Conservation (phyloP, 108 stramenopile genomes). For the Nitzschia palea region DNA sequence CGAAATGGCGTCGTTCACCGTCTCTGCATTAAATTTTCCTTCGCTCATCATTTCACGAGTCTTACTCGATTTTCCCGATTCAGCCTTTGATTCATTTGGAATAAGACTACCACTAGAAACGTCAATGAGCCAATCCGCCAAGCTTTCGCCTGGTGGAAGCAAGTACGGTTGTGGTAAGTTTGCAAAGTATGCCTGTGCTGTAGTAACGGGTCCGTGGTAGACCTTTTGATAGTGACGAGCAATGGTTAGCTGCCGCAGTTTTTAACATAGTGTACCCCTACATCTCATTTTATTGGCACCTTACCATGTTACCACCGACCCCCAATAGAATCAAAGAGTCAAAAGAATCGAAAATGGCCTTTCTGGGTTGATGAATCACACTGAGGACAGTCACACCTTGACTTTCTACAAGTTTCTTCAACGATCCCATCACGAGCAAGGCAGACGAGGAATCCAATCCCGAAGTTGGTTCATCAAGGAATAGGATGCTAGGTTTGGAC, state of each 20-base stretch:
- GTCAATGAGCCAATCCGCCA: conserved; percentile 56
- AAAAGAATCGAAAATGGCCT: conserved; percentile 74
- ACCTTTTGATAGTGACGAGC: no score
- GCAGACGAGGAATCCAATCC: conserved; percentile 47
- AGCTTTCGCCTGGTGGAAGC: conserved; percentile 32
- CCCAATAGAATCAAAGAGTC: conserved; percentile 77
- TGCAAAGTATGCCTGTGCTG: conserved; percentile 30
- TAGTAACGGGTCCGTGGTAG: conserved; percentile 39
- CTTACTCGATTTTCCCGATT: no score
- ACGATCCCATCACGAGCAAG: conserved; percentile 45
- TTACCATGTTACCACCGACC: conserved; percentile 50
- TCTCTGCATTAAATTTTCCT: no score
- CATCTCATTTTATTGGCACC: no score
- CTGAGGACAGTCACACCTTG: conserved; percentile 56
- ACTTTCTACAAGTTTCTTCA: conserved; percentile 33
- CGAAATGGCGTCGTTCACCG: neutral
- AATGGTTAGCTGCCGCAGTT: no score
- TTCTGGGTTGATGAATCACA: conserved; percentile 81
- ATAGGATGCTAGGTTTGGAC: conserved; percentile 40
- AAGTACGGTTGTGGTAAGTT: conserved; percentile 18
- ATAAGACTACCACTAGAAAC: conserved; percentile 32
- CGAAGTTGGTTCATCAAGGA: conserved; percentile 28
- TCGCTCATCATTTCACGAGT: no score
- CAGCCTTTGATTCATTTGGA: conserved; percentile 17
- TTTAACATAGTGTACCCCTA: no score